Percentiles rank a stretch among this genome's conserved stretches.
Conservation (phyloP, 2,329 filamentous ascomycete species). For the Ophiostoma tasmaniense region DNA sequence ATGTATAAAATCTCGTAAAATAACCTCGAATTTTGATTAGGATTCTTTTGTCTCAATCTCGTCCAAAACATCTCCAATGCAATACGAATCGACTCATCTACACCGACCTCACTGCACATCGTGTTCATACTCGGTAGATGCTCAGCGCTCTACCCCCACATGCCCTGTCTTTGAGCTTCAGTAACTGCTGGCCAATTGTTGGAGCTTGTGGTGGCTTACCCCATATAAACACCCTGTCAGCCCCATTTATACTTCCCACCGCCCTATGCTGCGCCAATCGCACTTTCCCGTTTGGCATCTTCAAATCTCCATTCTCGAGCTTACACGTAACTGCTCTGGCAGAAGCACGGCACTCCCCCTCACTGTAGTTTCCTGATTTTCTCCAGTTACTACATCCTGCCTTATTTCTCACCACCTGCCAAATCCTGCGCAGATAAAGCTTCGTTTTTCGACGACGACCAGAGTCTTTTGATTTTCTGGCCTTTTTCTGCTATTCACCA, state of each 20-base stretch:
- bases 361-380: neutral
- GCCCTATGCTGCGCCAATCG: conserved; percentile 9
- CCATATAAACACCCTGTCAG: neutral
- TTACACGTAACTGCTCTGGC: conserved; percentile 1
- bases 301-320: neutral
- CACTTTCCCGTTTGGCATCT: conserved; percentile 11
- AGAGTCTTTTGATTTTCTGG: neutral
- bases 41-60: no score
- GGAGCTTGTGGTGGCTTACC: conserved; percentile 14
- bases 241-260: conserved; percentile 7
- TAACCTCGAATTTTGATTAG: no score
- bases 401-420: neutral
- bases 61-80: no score
- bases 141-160: neutral
- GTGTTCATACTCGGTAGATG: neutral
- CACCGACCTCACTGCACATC: neutral
- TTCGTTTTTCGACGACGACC: neutral
- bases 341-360: neutral
- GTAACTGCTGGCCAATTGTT: conserved; percentile 11
- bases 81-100: no score
- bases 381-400: neutral
- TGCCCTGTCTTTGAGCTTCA: neutral
- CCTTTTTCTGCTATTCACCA: no score
- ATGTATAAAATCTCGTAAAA: neutral
- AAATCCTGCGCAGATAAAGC: neutral